These are phyloP conservation scores for Chlorencoelia australis DNA, from an alignment of 2,329 filamentous ascomycete species.

Conservation along the genomic window DNA sequence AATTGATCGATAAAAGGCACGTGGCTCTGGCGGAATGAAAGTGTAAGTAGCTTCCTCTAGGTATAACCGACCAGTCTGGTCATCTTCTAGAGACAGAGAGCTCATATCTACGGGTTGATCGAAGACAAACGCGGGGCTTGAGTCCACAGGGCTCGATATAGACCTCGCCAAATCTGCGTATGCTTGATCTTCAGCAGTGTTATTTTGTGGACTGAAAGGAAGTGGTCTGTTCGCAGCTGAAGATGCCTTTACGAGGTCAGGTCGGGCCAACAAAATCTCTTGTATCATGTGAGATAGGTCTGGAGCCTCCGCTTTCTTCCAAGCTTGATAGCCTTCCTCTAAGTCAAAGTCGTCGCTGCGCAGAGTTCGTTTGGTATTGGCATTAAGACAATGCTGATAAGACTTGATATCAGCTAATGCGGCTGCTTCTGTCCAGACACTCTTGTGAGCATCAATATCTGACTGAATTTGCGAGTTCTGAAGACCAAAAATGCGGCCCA, in stretches of 20 bases:
- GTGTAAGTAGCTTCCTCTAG: conserved; percentile 64
- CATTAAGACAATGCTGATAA: conserved; percentile 81
- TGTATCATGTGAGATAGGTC: conserved; percentile 91
- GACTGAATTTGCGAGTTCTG: conserved; percentile 71
- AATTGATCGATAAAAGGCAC: conserved; percentile 74
- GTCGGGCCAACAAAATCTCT: conserved; percentile 76
- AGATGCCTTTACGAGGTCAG: conserved; percentile 61
- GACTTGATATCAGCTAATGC: conserved; percentile 85
- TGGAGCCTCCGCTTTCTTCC: conserved; percentile 82
- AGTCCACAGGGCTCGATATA: conserved; percentile 37
- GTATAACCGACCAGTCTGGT: conserved; percentile 17
- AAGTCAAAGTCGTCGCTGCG: conserved; percentile 80
- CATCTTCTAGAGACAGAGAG: conserved; percentile 22
- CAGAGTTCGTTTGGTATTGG: conserved; percentile 66
- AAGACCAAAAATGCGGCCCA: conserved; percentile 77
- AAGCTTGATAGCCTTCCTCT: conserved; percentile 77
- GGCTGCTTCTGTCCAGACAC: conserved; percentile 82
- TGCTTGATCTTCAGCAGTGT: conserved; percentile 30
- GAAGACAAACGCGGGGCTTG: conserved; percentile 31
- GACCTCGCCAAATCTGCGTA: conserved; percentile 44
- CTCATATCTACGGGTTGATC: conserved; percentile 27
- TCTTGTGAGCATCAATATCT: conserved; percentile 74
- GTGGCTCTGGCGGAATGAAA: conserved; percentile 79
- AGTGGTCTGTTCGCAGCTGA: conserved; percentile 44
- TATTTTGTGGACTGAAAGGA: conserved; percentile 41